These are phyloP conservation scores for Vinca minor DNA, from an alignment of 257 asterid genomes.

Conservation along the genomic window DNA sequence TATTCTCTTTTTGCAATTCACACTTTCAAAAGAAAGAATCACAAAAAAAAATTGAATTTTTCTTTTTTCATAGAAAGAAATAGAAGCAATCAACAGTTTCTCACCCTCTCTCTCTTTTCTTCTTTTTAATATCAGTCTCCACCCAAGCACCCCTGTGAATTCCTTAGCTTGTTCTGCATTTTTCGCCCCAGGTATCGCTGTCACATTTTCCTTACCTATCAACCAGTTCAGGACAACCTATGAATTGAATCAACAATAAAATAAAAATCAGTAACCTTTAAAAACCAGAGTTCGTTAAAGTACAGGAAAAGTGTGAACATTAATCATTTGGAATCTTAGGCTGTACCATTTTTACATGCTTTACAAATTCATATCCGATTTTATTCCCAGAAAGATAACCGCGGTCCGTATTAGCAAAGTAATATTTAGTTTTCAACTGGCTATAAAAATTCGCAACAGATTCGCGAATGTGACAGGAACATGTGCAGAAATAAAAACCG, in stretches of 20 bases:
- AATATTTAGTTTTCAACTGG: neutral
- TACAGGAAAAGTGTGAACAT: neutral
- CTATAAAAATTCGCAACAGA: neutral
- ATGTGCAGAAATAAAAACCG: neutral
- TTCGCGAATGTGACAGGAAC: neutral
- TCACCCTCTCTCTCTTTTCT: too few relatives aligned
- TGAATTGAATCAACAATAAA: slow-evolving; percentile 9
- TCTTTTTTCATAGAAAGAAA: too few relatives aligned
- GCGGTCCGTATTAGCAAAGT: too few relatives aligned
- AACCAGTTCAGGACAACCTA: slow-evolving; percentile 91
- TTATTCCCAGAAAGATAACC: too few relatives aligned
- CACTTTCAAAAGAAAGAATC: neutral
- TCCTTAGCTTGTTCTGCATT: slow-evolving; percentile 71
- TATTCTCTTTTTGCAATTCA: neutral
- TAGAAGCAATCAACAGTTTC: too few relatives aligned
- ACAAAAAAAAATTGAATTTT: neutral
- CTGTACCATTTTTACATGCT: neutral
- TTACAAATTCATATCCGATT: neutral
- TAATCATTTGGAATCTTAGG: neutral
- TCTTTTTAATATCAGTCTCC: too few relatives aligned
- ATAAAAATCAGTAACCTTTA: neutral
- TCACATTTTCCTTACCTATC: slow-evolving; percentile 68
- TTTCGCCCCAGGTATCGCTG: slow-evolving; percentile 74
- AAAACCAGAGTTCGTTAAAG: neutral
- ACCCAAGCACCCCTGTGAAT: slow-evolving; percentile 69